Base-by-base conservation (phyloP, 2,329 filamentous ascomycete species). In the Penicillium fuscoglaucum region DNA sequence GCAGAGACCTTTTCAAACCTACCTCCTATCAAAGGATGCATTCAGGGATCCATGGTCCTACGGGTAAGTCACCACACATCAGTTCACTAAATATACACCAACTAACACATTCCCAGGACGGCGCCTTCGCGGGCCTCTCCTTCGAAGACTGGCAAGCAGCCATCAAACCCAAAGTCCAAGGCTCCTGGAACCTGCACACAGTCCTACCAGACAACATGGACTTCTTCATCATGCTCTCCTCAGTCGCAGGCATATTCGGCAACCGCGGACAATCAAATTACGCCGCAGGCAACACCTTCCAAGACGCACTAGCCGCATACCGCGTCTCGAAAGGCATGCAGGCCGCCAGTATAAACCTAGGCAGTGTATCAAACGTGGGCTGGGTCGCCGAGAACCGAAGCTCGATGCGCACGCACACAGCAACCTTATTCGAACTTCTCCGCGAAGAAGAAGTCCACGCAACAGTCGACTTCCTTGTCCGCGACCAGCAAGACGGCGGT, bases 231-330 rank as follows among this genome's bases (percentile, higher is more conserved):
- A 71, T 76, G 61, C 65, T 79, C 1, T 78, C 76, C 0, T 80
- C 78, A 1, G 64, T 74, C 1, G 73, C 76, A 33, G 75, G 76
- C 1, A 66, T 83, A 15, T 67, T 79, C 6, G 81, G 81, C 4
- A 80, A 79, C 51, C 63, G 74, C 6, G 75, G 77, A 4, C 72
- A 83, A 54, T 72, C 79, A 12, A 81, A 79, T 58, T 80, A 80
- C 59, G 69, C 72, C 2, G 75, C 76, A 6, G 77, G 68, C 19
- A 72, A 73, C 44, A 70, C 73, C 1, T 79, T 72, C 63, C 71
- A 78, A 57, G 75, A 77, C 45, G 69, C 72, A 0, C 57, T 78
- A 7, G 73, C 72, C 3, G 66, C 61, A 6, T 65, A 71, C 31
- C 72, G 74, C 7, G 51, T 39, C 7, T 26, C 58, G 0, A 56